Percentiles rank a stretch among this genome's conserved stretches.
phyloP scores from a whole-genome alignment of 169 alveolate species.

The Plasmodium coatneyi region DNA sequence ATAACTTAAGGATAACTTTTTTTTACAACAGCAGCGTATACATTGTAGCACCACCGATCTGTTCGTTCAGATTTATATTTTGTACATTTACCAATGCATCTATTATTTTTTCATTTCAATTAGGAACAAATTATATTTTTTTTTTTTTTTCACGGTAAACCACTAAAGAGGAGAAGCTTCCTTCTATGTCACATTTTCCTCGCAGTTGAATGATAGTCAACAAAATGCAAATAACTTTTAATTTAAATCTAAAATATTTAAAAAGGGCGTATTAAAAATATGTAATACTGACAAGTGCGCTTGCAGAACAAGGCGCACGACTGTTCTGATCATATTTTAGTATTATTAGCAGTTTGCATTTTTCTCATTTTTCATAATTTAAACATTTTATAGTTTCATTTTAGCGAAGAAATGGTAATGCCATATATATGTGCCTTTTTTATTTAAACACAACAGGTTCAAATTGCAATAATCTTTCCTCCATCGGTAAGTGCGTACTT shows the following conservation, averaged over 20 bases:
- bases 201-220: background rate
- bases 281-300: background rate
- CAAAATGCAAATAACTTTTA: background rate
- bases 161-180: background rate
- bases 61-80: background rate
- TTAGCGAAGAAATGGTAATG: background rate
- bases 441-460: background rate
- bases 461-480: background rate
- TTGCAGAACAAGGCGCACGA: background rate
- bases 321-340: background rate
- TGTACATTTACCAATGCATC: background rate
- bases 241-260: background rate
- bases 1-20: background rate
- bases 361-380: too few species aligned
- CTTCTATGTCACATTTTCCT: background rate
- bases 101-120: background rate
- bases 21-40: background rate
- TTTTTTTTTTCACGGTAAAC: background rate
- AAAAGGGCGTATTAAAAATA: background rate
- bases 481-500: background rate
- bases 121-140: background rate
- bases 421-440: background rate
- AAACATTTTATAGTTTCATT: background rate
- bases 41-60: background rate
- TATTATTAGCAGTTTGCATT: background rate